phyloP scores from a whole-genome alignment of 192 early-diverging fungal genomes.

The Geranomyces michiganensis region DNA sequence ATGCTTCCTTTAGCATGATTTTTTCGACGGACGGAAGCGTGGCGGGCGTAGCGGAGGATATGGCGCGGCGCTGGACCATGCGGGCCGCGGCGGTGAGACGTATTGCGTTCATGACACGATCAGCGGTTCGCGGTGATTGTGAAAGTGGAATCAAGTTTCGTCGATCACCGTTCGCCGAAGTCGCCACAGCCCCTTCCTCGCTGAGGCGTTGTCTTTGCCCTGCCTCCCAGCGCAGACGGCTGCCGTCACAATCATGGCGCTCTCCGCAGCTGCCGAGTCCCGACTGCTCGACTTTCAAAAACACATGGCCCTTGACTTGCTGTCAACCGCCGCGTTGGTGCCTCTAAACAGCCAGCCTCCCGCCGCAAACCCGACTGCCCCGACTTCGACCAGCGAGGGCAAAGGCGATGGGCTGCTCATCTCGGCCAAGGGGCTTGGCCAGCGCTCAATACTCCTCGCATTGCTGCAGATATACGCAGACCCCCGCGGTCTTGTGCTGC shows the following conservation, averaged over 20 bases:
- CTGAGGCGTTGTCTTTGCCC: no score
- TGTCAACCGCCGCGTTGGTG: conserved; percentile 21
- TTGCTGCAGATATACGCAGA: conserved; percentile 71
- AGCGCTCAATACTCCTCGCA: conserved; percentile 68
- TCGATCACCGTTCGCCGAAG: no score
- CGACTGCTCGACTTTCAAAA: conserved; percentile 36
- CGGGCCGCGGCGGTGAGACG: conserved; percentile 24
- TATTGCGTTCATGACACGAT: conserved; percentile 5
- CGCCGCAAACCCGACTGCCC: conserved; percentile 3
- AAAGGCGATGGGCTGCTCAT: conserved; percentile 81
- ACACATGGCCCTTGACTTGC: conserved; percentile 40
- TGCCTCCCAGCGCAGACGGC: no score
- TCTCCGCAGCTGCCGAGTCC: background rate
- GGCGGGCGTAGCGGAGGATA: conserved; percentile 8
- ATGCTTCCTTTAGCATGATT: conserved; percentile 34
- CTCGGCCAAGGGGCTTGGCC: conserved; percentile 75
- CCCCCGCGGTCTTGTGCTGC: conserved; percentile 72
- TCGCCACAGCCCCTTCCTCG: no score
- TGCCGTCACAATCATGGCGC: background rate
- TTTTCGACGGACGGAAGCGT: conserved; percentile 32
- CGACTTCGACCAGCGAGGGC: conserved; percentile 1
- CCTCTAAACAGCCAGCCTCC: background rate
- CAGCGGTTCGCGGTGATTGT: no score
- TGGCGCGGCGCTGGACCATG: conserved; percentile 19
- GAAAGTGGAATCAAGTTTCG: no score